Percentiles rank a stretch among this genome's conserved stretches.
These are phyloP conservation scores for Mucor indicus DNA, from an alignment of 371 early-diverging fungal species.

Conservation along the genomic window DNA sequence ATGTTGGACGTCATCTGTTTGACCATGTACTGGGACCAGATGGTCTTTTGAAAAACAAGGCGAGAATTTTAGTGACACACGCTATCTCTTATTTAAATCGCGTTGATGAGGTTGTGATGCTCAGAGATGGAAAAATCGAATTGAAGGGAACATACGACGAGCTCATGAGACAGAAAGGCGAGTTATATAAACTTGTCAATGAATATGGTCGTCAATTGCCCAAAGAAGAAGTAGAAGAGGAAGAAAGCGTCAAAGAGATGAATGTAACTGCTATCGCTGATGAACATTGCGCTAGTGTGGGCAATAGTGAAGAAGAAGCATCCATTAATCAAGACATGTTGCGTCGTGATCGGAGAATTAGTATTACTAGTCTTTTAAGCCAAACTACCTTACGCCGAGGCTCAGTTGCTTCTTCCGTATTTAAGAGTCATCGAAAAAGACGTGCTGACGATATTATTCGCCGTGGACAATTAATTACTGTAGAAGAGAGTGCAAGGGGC, in stretches of 20 bases:
- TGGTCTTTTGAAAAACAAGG: slow-evolving; percentile 59
- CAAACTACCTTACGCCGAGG: slow-evolving; percentile 25
- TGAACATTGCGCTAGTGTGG: slow-evolving; percentile 5
- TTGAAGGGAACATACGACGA: slow-evolving; percentile 55
- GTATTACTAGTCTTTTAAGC: slow-evolving; percentile 17
- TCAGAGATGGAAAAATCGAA: slow-evolving; percentile 55
- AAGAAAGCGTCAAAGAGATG: slow-evolving; percentile 7
- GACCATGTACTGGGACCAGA: slow-evolving; percentile 46
- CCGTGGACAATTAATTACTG: slow-evolving; percentile 51
- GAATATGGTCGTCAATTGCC: slow-evolving; percentile 37
- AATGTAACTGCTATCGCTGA: slow-evolving; percentile 17
- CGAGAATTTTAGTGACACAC: slow-evolving; percentile 49
- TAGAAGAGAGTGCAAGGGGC: slow-evolving; percentile 77
- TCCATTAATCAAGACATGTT: slow-evolving; percentile 21
- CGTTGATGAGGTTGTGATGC: slow-evolving; percentile 52
- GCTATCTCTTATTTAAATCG: slow-evolving; percentile 35
- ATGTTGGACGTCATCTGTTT: slow-evolving; percentile 48
- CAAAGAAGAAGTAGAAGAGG: slow-evolving; percentile 22
- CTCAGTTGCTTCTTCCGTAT: slow-evolving; percentile 2
- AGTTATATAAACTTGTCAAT: slow-evolving; percentile 28
- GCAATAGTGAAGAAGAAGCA: slow-evolving; percentile 7
- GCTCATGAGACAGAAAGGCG: slow-evolving; percentile 36
- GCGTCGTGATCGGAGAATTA: slow-evolving; percentile 21
- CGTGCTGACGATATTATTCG: not conserved
- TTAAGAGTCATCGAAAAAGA: not conserved